Evolutionary conservation across 164 flowering plant genomes (phyloP), one percentile per base, ranked within the genome.

Genomic region (Litsea cubeba): DNA sequence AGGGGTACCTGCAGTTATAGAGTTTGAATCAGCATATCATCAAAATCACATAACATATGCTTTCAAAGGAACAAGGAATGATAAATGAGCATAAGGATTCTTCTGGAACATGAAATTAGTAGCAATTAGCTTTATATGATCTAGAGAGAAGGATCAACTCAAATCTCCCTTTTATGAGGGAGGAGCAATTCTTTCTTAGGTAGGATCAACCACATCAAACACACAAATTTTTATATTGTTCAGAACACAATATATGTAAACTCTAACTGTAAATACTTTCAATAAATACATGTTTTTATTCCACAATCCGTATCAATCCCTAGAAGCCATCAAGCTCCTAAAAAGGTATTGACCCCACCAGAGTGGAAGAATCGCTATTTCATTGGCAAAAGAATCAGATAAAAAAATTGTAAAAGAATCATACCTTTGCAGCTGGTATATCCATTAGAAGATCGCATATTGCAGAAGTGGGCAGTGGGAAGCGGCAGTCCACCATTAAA

Each of bases 381-480:
- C 49, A 65, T 49, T 49, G 15, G 5, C 12, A 64, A 63, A 49
- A 49, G 51, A 65, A 24, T 23, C 30, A 62, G 12, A 22, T 62
- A 40, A 18, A 30, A 30, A 20, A 57, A 22, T n/a, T 57, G 30
- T 23, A 50, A 17, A 66, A 49, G 35, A 32, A 68, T 26, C 40
- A 54, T 68, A 58, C 76, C 67, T 67, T 35, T 35, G 23, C 22
- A 32, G 71, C 26, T 64, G 71, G 64, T 49, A 15, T 23, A 46
- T 23, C 18, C 54, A 63, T 62, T 46, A 20, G n/a, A 50, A 15
- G 57, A 72, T 30, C 62, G 8, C 24, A 26, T 49, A 12, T 18
- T 24, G 32, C 25, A 10, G 24, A 63, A 23, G 14, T 30, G 46
- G 10, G 26, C 62, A 22, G 23, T 12, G 8, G 30, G 60, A 32